Evolutionary conservation across 192 early-diverging fungal species (phyloP).

Genomic region (Umbelopsis isabellina): DNA sequence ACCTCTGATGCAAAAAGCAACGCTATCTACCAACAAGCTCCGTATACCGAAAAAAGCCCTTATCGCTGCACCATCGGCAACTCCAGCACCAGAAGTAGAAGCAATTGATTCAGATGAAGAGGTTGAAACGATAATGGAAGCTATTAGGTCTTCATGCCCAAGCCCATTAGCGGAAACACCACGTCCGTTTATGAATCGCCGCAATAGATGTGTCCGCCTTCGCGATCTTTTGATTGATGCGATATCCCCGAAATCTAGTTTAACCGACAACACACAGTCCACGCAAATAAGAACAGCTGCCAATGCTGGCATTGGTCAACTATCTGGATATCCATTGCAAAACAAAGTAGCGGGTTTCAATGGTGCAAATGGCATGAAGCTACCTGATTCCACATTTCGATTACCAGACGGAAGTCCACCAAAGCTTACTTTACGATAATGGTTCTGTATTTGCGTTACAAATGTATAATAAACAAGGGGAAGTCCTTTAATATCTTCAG

Average conservation of each 20-base stretch:
- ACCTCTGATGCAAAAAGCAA: conserved; percentile 13
- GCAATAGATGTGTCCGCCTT: conserved; percentile 62
- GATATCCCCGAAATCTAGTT: conserved; percentile 43
- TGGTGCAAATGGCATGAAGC: conserved; percentile 4
- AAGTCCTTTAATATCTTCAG: not conserved
- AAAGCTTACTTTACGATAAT: conserved; percentile 10
- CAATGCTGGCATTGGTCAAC: conserved; percentile 19
- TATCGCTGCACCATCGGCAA: not conserved
- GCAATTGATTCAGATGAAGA: conserved; percentile 75
- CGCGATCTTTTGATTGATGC: conserved; percentile 71
- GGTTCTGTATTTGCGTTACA: not conserved
- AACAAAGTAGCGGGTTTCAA: not conserved
- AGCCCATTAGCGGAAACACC: conserved; percentile 61
- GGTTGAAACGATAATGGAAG: conserved; percentile 66
- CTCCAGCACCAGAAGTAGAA: conserved; percentile 42
- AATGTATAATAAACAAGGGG: not conserved
- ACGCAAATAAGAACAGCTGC: not conserved
- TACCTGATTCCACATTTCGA: conserved; percentile 11
- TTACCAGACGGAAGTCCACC: conserved; percentile 10
- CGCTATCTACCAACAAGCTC: not conserved
- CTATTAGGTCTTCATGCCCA: conserved; percentile 63
- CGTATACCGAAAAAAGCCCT: conserved; percentile 7
- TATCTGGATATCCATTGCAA: conserved; percentile 19
- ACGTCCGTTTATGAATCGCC: conserved; percentile 55
- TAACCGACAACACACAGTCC: conserved; percentile 14